phyloP scores from a whole-genome alignment of 306 rosid genomes.

The Cicer arietinum region DNA sequence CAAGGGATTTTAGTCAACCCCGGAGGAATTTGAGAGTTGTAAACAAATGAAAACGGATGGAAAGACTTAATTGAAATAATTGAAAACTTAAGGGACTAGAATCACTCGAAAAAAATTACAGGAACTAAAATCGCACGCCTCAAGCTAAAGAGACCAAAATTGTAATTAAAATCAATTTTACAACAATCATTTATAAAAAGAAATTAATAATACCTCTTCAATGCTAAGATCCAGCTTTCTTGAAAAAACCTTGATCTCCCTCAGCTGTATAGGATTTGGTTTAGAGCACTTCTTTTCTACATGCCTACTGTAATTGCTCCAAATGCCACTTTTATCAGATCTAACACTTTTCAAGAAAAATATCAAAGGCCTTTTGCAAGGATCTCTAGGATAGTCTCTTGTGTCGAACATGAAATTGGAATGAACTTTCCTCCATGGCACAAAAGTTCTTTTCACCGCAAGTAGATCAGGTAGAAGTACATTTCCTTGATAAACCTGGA shows the following conservation, averaged over 20 bases:
- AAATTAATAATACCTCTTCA: constrained; percentile 64
- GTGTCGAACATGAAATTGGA: constrained; percentile 66
- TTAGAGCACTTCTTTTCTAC: constrained; percentile 54
- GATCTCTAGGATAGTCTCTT: constrained; percentile 71
- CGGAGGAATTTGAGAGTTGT: no score
- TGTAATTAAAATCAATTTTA: background rate
- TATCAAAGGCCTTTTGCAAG: constrained; percentile 70
- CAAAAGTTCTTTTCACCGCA: constrained; percentile 67
- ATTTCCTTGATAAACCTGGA: constrained; percentile 76
- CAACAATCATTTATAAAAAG: background rate
- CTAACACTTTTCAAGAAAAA: constrained; percentile 63
- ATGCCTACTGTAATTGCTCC: constrained; percentile 65
- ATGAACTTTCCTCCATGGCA: constrained; percentile 69
- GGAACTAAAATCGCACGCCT: no score
- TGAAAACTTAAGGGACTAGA: no score
- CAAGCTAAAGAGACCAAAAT: no score
- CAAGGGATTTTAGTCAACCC: no score
- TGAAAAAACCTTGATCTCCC: constrained; percentile 60
- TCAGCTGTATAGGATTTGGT: constrained; percentile 53
- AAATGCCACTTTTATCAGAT: constrained; percentile 52
- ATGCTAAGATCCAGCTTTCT: constrained; percentile 61
- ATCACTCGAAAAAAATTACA: no score
- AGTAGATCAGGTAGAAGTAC: constrained; percentile 77
- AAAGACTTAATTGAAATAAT: no score
- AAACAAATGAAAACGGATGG: no score